phyloP scores from a whole-genome alignment of 2,329 filamentous ascomycete genomes.

The Fusarium ramigenum region DNA sequence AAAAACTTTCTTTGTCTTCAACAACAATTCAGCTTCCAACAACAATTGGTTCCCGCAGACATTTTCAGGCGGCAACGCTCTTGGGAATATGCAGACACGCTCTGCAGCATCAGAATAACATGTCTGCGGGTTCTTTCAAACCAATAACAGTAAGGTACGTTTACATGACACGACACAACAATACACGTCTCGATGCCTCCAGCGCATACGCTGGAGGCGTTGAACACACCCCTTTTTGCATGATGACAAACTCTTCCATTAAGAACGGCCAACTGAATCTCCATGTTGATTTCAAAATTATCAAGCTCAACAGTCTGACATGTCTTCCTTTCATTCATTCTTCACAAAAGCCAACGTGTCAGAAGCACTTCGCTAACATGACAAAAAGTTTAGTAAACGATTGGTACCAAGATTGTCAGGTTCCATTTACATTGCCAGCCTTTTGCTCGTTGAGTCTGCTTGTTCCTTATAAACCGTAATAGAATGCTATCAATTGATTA shows the following conservation, averaged over 20 bases:
- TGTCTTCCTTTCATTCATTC: conserved; percentile 9
- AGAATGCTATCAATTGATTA: neutral
- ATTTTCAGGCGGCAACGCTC: conserved; percentile 9
- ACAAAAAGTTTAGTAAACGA: conserved; percentile 26
- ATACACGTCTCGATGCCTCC: conserved; percentile 20
- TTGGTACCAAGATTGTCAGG: neutral
- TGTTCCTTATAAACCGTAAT: neutral
- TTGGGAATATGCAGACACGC: neutral
- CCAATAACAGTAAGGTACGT: conserved; percentile 35
- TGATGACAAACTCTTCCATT: conserved; percentile 68
- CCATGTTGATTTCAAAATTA: conserved; percentile 65
- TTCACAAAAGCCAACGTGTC: neutral
- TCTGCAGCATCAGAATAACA: neutral
- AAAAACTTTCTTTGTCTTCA: conserved; percentile 16
- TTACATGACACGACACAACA: conserved; percentile 20
- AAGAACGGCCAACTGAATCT: conserved; percentile 74
- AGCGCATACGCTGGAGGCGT: conserved; percentile 8
- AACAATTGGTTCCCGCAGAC: neutral
- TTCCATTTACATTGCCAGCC: neutral
- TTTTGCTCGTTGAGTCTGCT: neutral
- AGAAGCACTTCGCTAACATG: conserved; percentile 38
- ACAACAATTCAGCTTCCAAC: conserved; percentile 13
- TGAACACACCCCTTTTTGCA: conserved; percentile 29
- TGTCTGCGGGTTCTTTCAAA: neutral
- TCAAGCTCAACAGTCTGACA: conserved; percentile 75